Evolutionary conservation across 345 rosid species (phyloP), one percentile per base, ranked within the genome.

Genomic region (Ceriops zippeliana): DNA sequence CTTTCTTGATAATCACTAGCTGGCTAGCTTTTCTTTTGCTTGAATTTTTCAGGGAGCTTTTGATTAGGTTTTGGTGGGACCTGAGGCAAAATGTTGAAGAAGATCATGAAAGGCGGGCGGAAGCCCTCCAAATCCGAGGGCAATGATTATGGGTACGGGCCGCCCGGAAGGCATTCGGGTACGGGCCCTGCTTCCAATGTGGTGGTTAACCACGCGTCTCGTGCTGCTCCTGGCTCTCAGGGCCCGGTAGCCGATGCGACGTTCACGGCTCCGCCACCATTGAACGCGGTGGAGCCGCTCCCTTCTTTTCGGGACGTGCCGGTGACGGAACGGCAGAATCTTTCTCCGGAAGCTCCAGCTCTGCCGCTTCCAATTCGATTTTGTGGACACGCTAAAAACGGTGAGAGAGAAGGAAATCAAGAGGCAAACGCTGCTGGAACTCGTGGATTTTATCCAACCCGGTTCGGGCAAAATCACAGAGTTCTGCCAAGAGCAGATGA

Each of bases 321-420:
- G 7, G 68, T 75, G 0, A 76, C 84, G n/a, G 96, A 90, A 62
- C 79, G 95, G 24, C 96, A 86, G 61, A 73, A 63, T 13, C 63
- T 92, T 90, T 70, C 62, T 90, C 34, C 73, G 89, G 80, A 92
- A 92, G 73, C 75, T 92, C 37, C 92, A 92, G 80, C 70, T 84
- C 57, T 90, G 98, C 61, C 88, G 89, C 83, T 88, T 90, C 60
- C 92, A 78, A 20, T 86, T 92, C n/a, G 96, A 92, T 75, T 92
- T 92, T 60, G 65, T 79, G 0, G 83, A 90, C 35, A 69, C 89
- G 5, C 15, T 83, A 70, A 86, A 82, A 70, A 73, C 77, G 5
- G 86, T 77, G 7, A 81, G 92, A 0, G 92, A 92, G 71, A 92
- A 90, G 82, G 98, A 92, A 80, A 87, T 92, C 56, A 92, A 92